phyloP scores from a whole-genome alignment of 805 yeast genomes.

The Cyberlindnera japonica region DNA sequence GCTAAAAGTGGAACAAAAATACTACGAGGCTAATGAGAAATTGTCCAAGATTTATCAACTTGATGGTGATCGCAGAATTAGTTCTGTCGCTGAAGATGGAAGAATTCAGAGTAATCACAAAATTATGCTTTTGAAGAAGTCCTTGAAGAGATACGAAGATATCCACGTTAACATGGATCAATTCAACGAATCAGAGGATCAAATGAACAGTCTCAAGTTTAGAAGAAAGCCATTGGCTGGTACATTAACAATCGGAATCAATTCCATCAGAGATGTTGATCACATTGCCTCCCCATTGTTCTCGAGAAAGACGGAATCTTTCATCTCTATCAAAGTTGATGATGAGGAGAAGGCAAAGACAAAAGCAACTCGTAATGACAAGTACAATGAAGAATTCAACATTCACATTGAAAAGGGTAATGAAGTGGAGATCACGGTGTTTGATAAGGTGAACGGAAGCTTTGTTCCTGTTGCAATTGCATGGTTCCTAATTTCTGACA shows the following conservation, averaged over 20 bases:
- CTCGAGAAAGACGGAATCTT: constrained; percentile 74
- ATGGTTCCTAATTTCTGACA: constrained; percentile 88
- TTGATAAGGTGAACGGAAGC: constrained; percentile 63
- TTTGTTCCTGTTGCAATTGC: constrained; percentile 85
- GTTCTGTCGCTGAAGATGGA: constrained; percentile 87
- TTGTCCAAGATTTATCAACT: constrained; percentile 78
- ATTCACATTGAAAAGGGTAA: constrained; percentile 86
- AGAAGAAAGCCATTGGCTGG: constrained; percentile 87
- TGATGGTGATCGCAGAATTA: constrained; percentile 86
- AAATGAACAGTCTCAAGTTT: constrained; percentile 61
- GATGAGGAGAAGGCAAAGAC: constrained; percentile 82
- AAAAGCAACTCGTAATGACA: constrained; percentile 67
- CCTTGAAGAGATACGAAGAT: constrained; percentile 84
- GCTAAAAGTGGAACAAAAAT: constrained; percentile 89
- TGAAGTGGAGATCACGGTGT: constrained; percentile 84
- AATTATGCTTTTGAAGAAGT: constrained; percentile 75
- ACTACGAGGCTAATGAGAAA: constrained; percentile 88
- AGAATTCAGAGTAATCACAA: constrained; percentile 79
- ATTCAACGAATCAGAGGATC: constrained; percentile 49
- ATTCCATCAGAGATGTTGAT: constrained; percentile 83
- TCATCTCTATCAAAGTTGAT: constrained; percentile 77
- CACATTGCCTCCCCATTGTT: constrained; percentile 85
- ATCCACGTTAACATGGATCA: constrained; percentile 71
- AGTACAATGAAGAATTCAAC: constrained; percentile 79
- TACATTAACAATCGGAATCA: constrained; percentile 63